Percentiles rank a stretch among this genome's conserved stretches.
These are phyloP conservation scores for Stemphylium vesicarium DNA, from an alignment of 2,329 filamentous ascomycete species.

Conservation along the genomic window DNA sequence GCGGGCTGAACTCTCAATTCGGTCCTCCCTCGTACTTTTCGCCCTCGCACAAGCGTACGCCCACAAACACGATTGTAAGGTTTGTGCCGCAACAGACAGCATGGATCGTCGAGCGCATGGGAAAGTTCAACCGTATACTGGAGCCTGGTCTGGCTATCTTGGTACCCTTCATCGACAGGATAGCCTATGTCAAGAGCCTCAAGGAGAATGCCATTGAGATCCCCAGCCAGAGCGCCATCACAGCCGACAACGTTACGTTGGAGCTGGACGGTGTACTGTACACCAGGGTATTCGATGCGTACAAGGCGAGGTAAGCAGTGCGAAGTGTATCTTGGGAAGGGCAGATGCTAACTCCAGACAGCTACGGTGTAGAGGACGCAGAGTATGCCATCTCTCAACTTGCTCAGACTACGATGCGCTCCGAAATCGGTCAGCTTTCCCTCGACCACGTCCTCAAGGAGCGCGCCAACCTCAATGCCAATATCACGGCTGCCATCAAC, in stretches of 20 bases:
- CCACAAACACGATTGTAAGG: conserved; percentile 91
- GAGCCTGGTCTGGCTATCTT: conserved; percentile 90
- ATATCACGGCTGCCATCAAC: conserved; percentile 99
- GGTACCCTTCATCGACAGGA: conserved; percentile 89
- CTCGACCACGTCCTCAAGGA: conserved; percentile 98
- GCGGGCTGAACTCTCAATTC: conserved; percentile 30
- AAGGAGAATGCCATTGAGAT: conserved; percentile 98
- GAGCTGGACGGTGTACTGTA: conserved; percentile 96
- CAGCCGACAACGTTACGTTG: conserved; percentile 95
- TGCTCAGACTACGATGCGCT: conserved; percentile 98
- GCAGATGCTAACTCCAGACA: conserved; percentile 48
- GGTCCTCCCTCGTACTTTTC: conserved; percentile 80
- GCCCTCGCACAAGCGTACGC: conserved; percentile 68
- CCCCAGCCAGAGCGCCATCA: conserved; percentile 96
- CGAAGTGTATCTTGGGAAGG: neutral
- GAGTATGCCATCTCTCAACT: conserved; percentile 98
- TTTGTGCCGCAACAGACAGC: conserved; percentile 99
- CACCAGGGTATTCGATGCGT: conserved; percentile 95
- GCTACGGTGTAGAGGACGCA: conserved; percentile 97
- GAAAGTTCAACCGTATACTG: conserved; percentile 92
- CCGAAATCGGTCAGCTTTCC: conserved; percentile 93
- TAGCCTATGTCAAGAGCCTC: conserved; percentile 96
- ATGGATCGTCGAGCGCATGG: conserved; percentile 99
- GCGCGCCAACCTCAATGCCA: conserved; percentile 92
- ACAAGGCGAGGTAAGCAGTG: conserved; percentile 83